phyloP scores from a whole-genome alignment of 805 yeast genomes.

The Yamadazyma phyllophila region DNA sequence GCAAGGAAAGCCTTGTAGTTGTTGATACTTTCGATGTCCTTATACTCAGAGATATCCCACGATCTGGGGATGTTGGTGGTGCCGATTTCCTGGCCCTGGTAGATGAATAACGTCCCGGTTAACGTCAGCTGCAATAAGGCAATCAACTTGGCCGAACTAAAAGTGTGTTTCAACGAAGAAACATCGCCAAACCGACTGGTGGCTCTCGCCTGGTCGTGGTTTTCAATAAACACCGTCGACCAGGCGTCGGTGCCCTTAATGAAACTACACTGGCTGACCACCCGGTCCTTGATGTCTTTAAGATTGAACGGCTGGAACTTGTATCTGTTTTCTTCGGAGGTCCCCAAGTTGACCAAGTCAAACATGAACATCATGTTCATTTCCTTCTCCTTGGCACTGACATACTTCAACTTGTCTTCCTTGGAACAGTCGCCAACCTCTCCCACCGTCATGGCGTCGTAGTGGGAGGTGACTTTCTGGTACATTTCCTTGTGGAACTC shows the following conservation, averaged over 20 bases:
- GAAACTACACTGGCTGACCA: conserved; percentile 33
- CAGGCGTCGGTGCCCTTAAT: conserved; percentile 53
- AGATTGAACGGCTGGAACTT: conserved; percentile 30
- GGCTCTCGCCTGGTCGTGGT: conserved; percentile 59
- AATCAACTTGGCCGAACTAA: conserved; percentile 47
- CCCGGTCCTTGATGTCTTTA: conserved; percentile 41
- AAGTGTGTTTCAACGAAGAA: conserved; percentile 22
- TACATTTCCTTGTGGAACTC: conserved; percentile 56
- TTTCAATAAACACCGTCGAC: conserved; percentile 55
- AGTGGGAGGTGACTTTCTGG: conserved; percentile 38
- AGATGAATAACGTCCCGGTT: conserved; percentile 55
- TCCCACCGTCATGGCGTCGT: conserved; percentile 57
- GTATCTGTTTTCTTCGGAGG: conserved; percentile 34
- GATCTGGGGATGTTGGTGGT: conserved; percentile 46
- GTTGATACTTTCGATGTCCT: conserved; percentile 48
- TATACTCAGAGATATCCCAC: conserved; percentile 50
- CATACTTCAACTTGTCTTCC: conserved; percentile 44
- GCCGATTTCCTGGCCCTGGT: conserved; percentile 64
- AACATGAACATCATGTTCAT: conserved; percentile 38
- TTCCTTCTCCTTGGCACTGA: conserved; percentile 36
- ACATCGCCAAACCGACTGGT: conserved; percentile 52
- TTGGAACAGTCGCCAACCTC: conserved; percentile 47
- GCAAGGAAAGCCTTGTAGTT: conserved; percentile 32
- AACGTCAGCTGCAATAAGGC: conserved; percentile 44
- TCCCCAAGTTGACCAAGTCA: conserved; percentile 37